Evolutionary conservation across 2,329 filamentous ascomycete species (phyloP).

Genomic region (Camillea tinctor): DNA sequence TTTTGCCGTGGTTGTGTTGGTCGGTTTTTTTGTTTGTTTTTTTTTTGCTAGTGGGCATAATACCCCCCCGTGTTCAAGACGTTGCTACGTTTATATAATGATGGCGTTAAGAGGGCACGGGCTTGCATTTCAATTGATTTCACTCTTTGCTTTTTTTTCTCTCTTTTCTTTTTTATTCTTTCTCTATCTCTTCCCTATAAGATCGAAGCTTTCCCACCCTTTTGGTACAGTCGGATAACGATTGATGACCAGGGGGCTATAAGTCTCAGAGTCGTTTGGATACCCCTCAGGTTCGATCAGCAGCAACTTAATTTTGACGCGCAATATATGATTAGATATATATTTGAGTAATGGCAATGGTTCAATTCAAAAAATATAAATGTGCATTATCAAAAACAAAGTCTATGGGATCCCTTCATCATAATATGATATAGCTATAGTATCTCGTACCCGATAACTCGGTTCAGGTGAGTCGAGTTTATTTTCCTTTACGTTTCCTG

Average conservation of each 20-base stretch:
- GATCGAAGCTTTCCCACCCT: too few relatives aligned
- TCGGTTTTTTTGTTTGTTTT: too few relatives aligned
- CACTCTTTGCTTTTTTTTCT: background rate
- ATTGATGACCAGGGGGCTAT: background rate
- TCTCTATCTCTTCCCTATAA: too few relatives aligned
- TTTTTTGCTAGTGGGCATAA: too few relatives aligned
- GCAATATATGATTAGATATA: background rate
- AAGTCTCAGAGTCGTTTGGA: background rate
- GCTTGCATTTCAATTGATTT: too few relatives aligned
- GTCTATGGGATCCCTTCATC: constrained; percentile 19
- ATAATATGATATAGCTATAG: constrained; percentile 19
- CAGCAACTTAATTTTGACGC: background rate
- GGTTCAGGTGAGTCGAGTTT: constrained; percentile 9
- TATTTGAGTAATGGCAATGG: background rate
- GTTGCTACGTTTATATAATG: constrained; percentile 1
- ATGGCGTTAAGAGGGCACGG: constrained; percentile 8
- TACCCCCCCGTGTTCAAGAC: background rate
- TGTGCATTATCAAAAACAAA: constrained; percentile 12
- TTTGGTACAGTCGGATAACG: background rate
- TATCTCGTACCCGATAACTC: constrained; percentile 10
- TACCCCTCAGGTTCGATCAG: constrained; percentile 5
- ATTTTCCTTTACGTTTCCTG: constrained; percentile 34
- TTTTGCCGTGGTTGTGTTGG: background rate
- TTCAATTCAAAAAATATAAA: background rate
- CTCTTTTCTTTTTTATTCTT: background rate